A percentile compares a stretch with the other conserved stretches of the same genome.
These are phyloP conservation scores for Dinochytrium kinnereticum DNA, from an alignment of 371 early-diverging fungal species.

Conservation along the genomic window DNA sequence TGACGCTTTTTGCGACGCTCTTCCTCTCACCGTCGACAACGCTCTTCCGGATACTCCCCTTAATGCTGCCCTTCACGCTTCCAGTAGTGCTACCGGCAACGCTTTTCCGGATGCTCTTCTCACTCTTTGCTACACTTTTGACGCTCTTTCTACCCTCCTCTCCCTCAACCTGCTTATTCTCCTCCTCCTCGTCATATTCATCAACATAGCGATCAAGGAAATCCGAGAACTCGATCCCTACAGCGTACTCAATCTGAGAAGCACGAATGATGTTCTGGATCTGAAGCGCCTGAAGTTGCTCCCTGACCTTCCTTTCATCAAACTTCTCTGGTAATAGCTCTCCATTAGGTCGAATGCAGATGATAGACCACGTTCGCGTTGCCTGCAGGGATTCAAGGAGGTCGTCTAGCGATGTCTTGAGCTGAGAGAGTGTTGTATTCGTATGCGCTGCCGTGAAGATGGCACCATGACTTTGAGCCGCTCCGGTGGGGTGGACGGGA, in stretches of 20 bases:
- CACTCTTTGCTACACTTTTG: background rate
- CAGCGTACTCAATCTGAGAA: conserved; percentile 32
- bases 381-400: conserved; percentile 35
- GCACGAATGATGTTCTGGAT: conserved; percentile 60
- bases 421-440: conserved; percentile 18
- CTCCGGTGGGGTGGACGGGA: conserved; percentile 37
- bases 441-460: conserved; percentile 20
- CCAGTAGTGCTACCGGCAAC: background rate
- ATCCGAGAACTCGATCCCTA: conserved; percentile 34
- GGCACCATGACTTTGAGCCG: conserved; percentile 12
- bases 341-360: conserved; percentile 65
- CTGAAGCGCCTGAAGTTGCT: conserved; percentile 63
- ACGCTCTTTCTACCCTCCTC: conserved; percentile 11
- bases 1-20: conserved; percentile 18
- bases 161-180: background rate
- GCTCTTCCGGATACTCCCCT: conserved; percentile 5
- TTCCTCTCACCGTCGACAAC: conserved; percentile 8
- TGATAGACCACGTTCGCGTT: conserved; percentile 45
- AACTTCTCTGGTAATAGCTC: conserved; percentile 45
- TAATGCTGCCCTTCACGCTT: background rate
- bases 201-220: conserved; percentile 29
- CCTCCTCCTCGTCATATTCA: conserved; percentile 17
- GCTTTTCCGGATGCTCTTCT: conserved; percentile 1
- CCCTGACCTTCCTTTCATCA: conserved; percentile 48
- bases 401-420: conserved; percentile 25